These are phyloP conservation scores for Teunomyces kruisii DNA, from an alignment of 805 yeast genomes.

Conservation along the genomic window DNA sequence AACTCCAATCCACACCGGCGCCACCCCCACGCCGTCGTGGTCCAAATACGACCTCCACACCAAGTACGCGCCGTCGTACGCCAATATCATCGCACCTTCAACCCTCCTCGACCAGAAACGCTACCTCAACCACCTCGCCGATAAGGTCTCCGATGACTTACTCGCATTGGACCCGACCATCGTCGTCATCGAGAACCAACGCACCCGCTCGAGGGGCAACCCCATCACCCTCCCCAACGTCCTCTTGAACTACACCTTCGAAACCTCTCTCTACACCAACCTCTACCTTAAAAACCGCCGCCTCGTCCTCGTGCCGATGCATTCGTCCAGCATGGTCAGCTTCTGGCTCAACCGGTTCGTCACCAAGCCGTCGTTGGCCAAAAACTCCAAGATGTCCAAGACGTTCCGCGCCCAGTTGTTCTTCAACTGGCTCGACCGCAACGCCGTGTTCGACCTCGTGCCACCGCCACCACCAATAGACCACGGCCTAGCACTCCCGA, in stretches of 20 bases:
- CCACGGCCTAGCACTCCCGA: neutral
- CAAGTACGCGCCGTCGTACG: conserved; percentile 16
- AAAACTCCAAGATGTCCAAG: conserved; percentile 9
- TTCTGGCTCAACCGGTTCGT: conserved; percentile 39
- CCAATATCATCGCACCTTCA: conserved; percentile 6
- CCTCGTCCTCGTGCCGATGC: conserved; percentile 33
- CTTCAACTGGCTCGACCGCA: conserved; percentile 6
- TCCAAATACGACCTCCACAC: conserved; percentile 24
- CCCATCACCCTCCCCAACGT: conserved; percentile 40
- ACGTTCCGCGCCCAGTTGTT: conserved; percentile 14
- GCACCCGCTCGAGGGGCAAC: conserved; percentile 36
- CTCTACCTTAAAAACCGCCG: conserved; percentile 19
- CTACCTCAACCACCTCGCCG: conserved; percentile 23
- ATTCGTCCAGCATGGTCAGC: conserved; percentile 35
- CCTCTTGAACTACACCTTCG: conserved; percentile 36
- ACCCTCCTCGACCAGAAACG: conserved; percentile 27
- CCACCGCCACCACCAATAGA: conserved; percentile 2
- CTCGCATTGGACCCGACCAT: conserved; percentile 20
- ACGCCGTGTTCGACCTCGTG: neutral
- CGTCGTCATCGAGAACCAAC: conserved; percentile 38
- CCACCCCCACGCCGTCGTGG: conserved; percentile 16
- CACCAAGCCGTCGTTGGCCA: conserved; percentile 11
- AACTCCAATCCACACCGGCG: neutral
- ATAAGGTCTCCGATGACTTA: conserved; percentile 20
- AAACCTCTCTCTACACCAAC: conserved; percentile 34